A percentile compares a stretch with the other conserved stretches of the same genome.
Evolutionary conservation across 306 rosid species (phyloP).

Genomic region (Medicago arabica): DNA sequence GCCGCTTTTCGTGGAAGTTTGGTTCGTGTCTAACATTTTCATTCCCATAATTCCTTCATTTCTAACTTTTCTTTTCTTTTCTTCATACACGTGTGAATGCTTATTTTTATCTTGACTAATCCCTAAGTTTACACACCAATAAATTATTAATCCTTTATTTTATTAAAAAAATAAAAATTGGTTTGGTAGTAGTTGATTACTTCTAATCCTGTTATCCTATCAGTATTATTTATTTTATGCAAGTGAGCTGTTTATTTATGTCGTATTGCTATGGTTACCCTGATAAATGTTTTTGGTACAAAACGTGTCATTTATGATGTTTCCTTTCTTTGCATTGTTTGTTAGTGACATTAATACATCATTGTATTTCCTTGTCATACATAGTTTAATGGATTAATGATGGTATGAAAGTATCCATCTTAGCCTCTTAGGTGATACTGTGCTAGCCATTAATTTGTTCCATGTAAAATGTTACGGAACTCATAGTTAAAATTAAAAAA

Average conservation of each 20-base stretch:
- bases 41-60: neutral
- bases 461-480: no score
- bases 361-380: neutral
- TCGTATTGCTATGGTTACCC: neutral
- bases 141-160: neutral
- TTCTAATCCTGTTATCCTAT: neutral
- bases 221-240: no score
- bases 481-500: no score
- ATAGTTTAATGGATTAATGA: neutral
- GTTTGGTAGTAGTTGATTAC: neutral
- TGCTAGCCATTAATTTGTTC: no score
- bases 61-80: neutral
- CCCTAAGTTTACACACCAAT: neutral
- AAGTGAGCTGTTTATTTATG: neutral
- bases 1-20: slow-evolving; percentile 86
- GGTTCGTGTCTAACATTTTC: slow-evolving; percentile 53
- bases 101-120: neutral
- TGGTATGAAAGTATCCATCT: neutral
- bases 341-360: neutral
- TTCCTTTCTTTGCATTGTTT: neutral
- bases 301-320: neutral
- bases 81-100: neutral
- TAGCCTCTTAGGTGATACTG: neutral
- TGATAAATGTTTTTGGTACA: slow-evolving; percentile 2
- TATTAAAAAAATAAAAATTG: neutral